phyloP scores from a whole-genome alignment of 306 rosid genomes.

The Betula pendula region DNA sequence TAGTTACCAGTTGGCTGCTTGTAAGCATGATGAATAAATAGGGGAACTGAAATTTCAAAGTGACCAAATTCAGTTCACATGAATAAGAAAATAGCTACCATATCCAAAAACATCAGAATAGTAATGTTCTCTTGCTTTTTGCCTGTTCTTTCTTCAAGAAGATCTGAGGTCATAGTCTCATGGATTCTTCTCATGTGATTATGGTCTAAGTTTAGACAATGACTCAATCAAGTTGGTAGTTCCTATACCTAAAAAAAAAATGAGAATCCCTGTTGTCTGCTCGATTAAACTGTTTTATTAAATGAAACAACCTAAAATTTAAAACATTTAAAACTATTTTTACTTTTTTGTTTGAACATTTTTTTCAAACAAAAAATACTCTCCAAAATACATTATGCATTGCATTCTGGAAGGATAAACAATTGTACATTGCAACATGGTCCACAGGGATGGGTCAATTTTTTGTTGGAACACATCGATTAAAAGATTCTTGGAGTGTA shows the following conservation, averaged over 20 bases:
- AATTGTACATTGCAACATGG: background rate
- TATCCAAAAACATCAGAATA: constrained; percentile 9
- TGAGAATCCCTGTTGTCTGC: background rate
- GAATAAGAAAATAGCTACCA: constrained; percentile 22
- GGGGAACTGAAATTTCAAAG: constrained; percentile 33
- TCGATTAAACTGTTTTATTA: background rate
- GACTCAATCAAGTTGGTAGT: constrained; percentile 16
- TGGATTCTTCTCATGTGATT: constrained; percentile 63
- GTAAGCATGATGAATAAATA: no score
- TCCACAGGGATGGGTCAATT: constrained; percentile 44
- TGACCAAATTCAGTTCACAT: constrained; percentile 57
- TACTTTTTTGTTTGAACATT: no score
- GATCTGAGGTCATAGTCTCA: constrained; percentile 36
- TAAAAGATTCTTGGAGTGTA: constrained; percentile 42
- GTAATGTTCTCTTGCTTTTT: constrained; percentile 8
- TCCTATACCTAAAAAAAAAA: background rate
- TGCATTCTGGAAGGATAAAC: constrained; percentile 9
- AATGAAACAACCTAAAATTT: no score
- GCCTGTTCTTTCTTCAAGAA: constrained; percentile 23
- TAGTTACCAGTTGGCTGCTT: constrained; percentile 48
- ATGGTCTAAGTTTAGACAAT: constrained; percentile 27
- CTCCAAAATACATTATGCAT: background rate
- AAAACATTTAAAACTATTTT: no score
- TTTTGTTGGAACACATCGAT: constrained; percentile 40
- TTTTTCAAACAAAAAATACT: no score